phyloP scores from a whole-genome alignment of 768 basidiomycete genomes.

The Phanerochaete carnosa region DNA sequence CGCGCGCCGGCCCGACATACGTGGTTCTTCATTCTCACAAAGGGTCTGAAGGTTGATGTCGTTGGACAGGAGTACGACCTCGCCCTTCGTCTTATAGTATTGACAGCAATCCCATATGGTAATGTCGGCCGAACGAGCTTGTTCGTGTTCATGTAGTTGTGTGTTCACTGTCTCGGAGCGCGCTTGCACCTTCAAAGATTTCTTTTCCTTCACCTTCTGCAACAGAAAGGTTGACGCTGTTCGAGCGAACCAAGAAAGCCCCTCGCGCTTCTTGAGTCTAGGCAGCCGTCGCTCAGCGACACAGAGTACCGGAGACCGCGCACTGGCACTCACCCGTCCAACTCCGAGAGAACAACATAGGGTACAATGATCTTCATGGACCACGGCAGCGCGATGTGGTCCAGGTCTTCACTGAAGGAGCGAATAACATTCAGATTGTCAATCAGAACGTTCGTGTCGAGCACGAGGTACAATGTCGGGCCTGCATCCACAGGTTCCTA shows the following conservation, averaged over 20 bases:
- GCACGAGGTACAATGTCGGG: conserved; percentile 42
- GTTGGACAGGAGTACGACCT: conserved; percentile 56
- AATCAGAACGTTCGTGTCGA: conserved; percentile 80
- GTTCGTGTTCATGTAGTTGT: conserved; percentile 8
- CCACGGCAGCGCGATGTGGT: conserved; percentile 45
- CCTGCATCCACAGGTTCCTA: conserved; percentile 1
- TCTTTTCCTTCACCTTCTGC: conserved; percentile 25
- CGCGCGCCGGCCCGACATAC: conserved; percentile 27
- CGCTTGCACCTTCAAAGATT: conserved; percentile 28
- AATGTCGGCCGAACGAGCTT: conserved; percentile 50
- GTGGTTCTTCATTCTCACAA: conserved; percentile 35
- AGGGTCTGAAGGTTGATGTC: conserved; percentile 58
- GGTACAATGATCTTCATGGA: conserved; percentile 56
- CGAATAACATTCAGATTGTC: conserved; percentile 62
- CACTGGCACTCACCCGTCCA: conserved; percentile 59
- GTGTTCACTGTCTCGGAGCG: conserved; percentile 23
- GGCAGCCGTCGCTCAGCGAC: not conserved
- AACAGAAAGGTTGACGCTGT: conserved; percentile 38
- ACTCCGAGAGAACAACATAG: conserved; percentile 70
- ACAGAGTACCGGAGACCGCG: not conserved
- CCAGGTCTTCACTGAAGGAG: conserved; percentile 62
- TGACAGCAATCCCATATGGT: conserved; percentile 75
- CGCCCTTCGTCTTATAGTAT: conserved; percentile 45
- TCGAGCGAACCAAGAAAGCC: conserved; percentile 61
- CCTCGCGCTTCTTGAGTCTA: conserved; percentile 39